Conservation (phyloP, 805 yeast genomes). For the Kuraishia floccosa region DNA sequence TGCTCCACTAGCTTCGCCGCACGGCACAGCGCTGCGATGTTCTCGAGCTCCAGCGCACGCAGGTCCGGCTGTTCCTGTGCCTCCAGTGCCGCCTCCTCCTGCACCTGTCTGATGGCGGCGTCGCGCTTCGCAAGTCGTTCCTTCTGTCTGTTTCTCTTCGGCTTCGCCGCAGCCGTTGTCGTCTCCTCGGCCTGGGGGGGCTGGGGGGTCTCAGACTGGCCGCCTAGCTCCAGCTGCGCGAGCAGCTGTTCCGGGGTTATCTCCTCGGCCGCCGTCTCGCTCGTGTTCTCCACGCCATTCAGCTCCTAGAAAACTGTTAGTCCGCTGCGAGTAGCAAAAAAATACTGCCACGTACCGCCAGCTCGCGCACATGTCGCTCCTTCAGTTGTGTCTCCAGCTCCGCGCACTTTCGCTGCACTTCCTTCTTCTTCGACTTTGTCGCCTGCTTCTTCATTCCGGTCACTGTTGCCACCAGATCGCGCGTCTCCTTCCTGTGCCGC, state of each 20-base stretch:
- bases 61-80: slow-evolving; percentile 57
- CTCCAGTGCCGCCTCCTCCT: slow-evolving; percentile 61
- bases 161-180: slow-evolving; percentile 14
- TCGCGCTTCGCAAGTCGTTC: slow-evolving; percentile 73
- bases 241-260: slow-evolving; percentile 58
- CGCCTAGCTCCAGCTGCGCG: slow-evolving; percentile 40
- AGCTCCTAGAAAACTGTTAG: not conserved
- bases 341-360: slow-evolving; percentile 13
- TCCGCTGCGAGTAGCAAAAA: slow-evolving; percentile 2
- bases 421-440: slow-evolving; percentile 65
- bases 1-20: slow-evolving; percentile 36
- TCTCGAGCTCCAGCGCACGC: slow-evolving; percentile 60
- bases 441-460: slow-evolving; percentile 80
- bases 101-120: slow-evolving; percentile 50
- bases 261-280: too few relatives aligned
- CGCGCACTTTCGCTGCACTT: slow-evolving; percentile 46
- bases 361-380: slow-evolving; percentile 42
- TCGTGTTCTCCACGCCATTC: slow-evolving; percentile 2
- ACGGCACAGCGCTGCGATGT: slow-evolving; percentile 42
- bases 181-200: slow-evolving; percentile 5
- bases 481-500: slow-evolving; percentile 58
- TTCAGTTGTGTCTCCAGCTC: slow-evolving; percentile 48
- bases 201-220: slow-evolving; percentile 6
- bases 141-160: slow-evolving; percentile 70
- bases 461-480: slow-evolving; percentile 52